Percentiles rank a stretch among this genome's conserved stretches.
These are phyloP conservation scores for Fomitopsis betulina DNA, from an alignment of 1,284 basidiomycete species.

Conservation along the genomic window DNA sequence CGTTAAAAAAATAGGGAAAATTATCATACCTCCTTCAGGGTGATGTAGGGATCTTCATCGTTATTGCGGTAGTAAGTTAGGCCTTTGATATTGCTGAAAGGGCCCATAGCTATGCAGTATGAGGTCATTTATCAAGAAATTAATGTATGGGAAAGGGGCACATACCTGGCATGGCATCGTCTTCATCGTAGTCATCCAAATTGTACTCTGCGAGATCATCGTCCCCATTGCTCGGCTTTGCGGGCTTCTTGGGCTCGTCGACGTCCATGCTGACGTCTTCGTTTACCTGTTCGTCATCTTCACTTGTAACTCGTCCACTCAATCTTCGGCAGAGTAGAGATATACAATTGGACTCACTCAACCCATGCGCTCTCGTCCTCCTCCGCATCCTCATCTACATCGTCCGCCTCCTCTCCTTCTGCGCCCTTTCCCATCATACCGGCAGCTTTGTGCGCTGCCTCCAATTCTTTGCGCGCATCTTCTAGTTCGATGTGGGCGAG, in stretches of 20 bases:
- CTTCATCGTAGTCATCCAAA: slow-evolving; percentile 92
- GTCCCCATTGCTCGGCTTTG: slow-evolving; percentile 33
- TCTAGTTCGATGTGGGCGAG: slow-evolving; percentile 87
- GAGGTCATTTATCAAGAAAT: too few relatives aligned
- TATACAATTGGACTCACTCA: slow-evolving; percentile 65
- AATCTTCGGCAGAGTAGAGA: slow-evolving; percentile 10
- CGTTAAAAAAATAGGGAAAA: too few relatives aligned
- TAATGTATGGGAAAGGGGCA: too few relatives aligned
- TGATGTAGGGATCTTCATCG: slow-evolving; percentile 96
- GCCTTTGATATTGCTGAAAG: slow-evolving; percentile 96
- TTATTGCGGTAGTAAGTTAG: slow-evolving; percentile 90
- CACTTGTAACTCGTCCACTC: slow-evolving; percentile 29
- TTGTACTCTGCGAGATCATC: slow-evolving; percentile 92
- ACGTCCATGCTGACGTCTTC: slow-evolving; percentile 46
- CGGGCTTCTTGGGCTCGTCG: slow-evolving; percentile 15
- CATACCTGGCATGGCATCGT: slow-evolving; percentile 61
- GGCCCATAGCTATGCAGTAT: slow-evolving; percentile 61
- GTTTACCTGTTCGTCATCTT: slow-evolving; percentile 49
- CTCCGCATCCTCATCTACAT: slow-evolving; percentile 36
- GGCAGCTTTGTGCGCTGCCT: slow-evolving; percentile 77
- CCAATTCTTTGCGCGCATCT: slow-evolving; percentile 82
- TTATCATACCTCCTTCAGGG: slow-evolving; percentile 79
- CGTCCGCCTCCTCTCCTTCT: slow-evolving; percentile 52
- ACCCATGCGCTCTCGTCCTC: slow-evolving; percentile 60
- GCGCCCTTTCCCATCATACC: slow-evolving; percentile 68